Evolutionary conservation across 176 grass and related monocot species (phyloP).

Genomic region (Poa annua): DNA sequence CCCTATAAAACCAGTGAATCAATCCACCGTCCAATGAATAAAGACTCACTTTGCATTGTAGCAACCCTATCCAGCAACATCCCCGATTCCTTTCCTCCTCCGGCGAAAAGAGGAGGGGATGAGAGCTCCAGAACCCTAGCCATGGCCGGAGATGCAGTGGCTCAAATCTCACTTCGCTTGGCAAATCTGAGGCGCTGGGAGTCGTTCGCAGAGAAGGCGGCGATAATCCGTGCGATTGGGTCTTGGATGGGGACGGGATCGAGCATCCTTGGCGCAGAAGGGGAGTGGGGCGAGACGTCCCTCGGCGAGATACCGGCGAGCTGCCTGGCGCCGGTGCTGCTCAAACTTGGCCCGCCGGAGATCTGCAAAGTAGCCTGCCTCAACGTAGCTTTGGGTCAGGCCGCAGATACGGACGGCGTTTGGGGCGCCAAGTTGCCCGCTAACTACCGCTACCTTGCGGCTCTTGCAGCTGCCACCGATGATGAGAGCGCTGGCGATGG

Average conservation of each 20-base stretch:
- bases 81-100: too few relatives aligned
- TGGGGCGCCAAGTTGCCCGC: constrained; percentile 79
- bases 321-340: constrained; percentile 76
- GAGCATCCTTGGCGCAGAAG: constrained; percentile 62
- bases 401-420: constrained; percentile 77
- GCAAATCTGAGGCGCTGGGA: constrained; percentile 34
- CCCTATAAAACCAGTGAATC: too few relatives aligned
- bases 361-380: constrained; percentile 82
- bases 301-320: constrained; percentile 97
- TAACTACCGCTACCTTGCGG: constrained; percentile 75
- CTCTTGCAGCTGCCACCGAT: constrained; percentile 55
- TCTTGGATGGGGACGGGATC: constrained; percentile 77
- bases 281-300: constrained; percentile 54
- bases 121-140: too few relatives aligned
- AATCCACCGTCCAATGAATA: too few relatives aligned
- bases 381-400: constrained; percentile 69
- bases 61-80: too few relatives aligned
- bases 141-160: too few relatives aligned
- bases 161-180: constrained; percentile 25
- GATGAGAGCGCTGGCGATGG: constrained; percentile 37
- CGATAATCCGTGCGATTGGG: constrained; percentile 15
- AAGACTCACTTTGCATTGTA: too few relatives aligned
- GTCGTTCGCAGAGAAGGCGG: constrained; percentile 24
- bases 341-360: constrained; percentile 81
- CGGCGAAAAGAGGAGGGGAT: too few relatives aligned